Evolutionary conservation across 2,329 filamentous ascomycete species (phyloP), one percentile per base, ranked within the genome.

Genomic region (Albophoma yamanashiensis): DNA sequence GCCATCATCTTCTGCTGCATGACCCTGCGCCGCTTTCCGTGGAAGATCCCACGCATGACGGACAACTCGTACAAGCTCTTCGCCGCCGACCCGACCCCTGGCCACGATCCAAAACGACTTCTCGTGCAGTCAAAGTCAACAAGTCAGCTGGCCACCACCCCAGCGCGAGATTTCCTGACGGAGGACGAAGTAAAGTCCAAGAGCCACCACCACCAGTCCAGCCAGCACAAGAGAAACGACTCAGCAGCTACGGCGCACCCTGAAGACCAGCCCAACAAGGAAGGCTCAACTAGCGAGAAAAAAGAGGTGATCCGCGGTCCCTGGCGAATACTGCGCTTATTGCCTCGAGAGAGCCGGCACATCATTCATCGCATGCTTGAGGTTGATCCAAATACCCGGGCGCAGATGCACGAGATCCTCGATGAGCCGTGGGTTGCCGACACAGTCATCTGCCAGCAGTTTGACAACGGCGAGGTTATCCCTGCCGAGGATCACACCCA

Each of bases 1-100:
- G 94, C 93, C 22, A 99, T 99, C 67, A 97, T 99, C 59, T 99
- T 93, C 76, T 97, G 94, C 75, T 99, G 94, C 78, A 99, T 99
- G 94, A 94, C 91, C 6, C 79, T 99, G 50, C 84, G 94, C 27
- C 82, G 94, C 42, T 99, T 99, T 70, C 94, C 94, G 0, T 99
- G 94, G 94, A 99, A 99, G 76, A 87, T 95, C 42, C 94, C 94
- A 5, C 86, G 92, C 47, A 78, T 92, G 71, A 90, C 90, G 4
- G 94, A 99, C 73, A 97, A 96, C 73, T 96, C 92, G 0, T 99
- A 91, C 76, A 92, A 93, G 68, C 82, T 99, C 1, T 99, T 99
- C 71, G 87, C 93, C 17, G 86, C 94, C 1, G 83, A 89, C 9
- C 92, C 93, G 1, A 90, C 92, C 3, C 89, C 89, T 0, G 89